Evolutionary conservation across 768 basidiomycete genomes (phyloP), one percentile per base, ranked within the genome.

Genomic region (Mycena amicta): DNA sequence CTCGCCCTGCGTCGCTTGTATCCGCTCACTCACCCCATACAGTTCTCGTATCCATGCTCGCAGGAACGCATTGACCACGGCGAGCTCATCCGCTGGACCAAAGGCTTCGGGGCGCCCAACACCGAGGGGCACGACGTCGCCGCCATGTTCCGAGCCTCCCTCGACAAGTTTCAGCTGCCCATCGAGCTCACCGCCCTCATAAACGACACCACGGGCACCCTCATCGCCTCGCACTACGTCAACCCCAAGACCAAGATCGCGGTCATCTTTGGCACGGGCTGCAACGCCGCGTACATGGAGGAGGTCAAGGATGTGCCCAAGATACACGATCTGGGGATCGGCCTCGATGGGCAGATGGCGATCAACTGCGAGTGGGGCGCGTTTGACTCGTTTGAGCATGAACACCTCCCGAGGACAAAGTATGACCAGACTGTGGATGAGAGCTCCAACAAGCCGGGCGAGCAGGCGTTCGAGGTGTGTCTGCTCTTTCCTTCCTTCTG

Each of bases 341-440:
- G 87, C 33, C 77, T 73, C 2, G 73, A 78, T 15, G 81, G 77
- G 26, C 80, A 89, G 53, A 97, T 99, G 84, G 96, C 88, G 4
- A 98, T 99, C 71, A 98, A 98, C 72, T 96, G 96, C 75, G 93
- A 95, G 85, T 95, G 92, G 90, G 95, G 95, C 59, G 96, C 96
- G 0, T 99, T 99, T 70, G 97, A 99, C 74, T 96, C 95, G 11
- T 93, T 94, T 64, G 85, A 89, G 62, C 95, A 98, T 68, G 90
- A 95, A 70, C 89, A 97, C 71, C 84, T 99, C 11, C 97, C 96
- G 3, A 80, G 97, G 65, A 97, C 95, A 3, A 93, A 95, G 72
- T 98, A 96, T 72, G 97, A 99, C 67, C 77, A 83, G 57, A 88
- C 84, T 64, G 94, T 99, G 23, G 97, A 99, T 67, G 89, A 96